phyloP scores from a whole-genome alignment of 2,329 filamentous ascomycete genomes.

The Cercospora janseana region DNA sequence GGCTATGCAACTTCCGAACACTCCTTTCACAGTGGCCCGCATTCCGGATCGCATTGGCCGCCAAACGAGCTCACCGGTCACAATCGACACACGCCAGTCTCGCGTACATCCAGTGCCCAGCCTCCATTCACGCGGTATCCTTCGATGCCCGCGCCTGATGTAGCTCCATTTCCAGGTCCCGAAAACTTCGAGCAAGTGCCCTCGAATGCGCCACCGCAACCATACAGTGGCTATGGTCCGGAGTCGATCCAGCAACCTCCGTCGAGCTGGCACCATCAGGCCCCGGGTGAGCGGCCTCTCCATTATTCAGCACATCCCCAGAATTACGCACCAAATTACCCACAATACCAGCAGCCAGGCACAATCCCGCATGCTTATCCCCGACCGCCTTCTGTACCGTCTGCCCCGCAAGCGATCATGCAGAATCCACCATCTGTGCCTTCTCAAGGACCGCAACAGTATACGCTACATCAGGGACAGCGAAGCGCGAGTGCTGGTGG shows the following conservation, averaged over 20 bases:
- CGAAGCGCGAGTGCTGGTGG: constrained; percentile 14
- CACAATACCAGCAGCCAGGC: constrained; percentile 4
- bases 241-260: constrained; percentile 12
- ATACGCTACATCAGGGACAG: constrained; percentile 11
- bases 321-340: constrained; percentile 5
- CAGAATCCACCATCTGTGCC: constrained; percentile 3
- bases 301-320: too few species aligned
- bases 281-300: constrained; percentile 6
- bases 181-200: constrained; percentile 9
- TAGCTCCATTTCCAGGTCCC: constrained; percentile 16
- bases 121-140: constrained; percentile 8
- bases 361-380: constrained; percentile 4
- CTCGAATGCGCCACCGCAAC: constrained; percentile 12
- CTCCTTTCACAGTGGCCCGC: background rate
- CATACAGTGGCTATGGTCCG: constrained; percentile 1
- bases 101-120: constrained; percentile 4
- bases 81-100: constrained; percentile 6
- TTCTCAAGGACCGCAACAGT: constrained; percentile 11
- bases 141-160: constrained; percentile 12
- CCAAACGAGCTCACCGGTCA: constrained; percentile 7
- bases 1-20: constrained; percentile 14
- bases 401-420: background rate
- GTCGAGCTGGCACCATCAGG: constrained; percentile 9
- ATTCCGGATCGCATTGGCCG: constrained; percentile 8
- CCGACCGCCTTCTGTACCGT: background rate